A percentile compares a stretch with the other conserved stretches of the same genome.
phyloP scores from a whole-genome alignment of 139 green algal species.

The Prasinococcaceae sp. region DNA sequence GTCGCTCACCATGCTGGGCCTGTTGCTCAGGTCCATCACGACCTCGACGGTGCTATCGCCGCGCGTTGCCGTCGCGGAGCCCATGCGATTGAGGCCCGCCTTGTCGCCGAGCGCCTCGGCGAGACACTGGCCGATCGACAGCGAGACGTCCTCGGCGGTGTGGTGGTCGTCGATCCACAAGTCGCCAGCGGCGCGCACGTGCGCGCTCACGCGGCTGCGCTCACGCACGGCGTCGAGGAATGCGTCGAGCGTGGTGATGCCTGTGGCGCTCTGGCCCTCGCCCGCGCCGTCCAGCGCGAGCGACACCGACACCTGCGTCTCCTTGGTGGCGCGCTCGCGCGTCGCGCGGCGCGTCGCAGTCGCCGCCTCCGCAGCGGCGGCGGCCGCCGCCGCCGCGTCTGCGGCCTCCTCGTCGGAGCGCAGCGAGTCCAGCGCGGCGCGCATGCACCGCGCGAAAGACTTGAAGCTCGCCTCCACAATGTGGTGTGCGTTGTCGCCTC shows the following conservation, averaged over 20 bases:
- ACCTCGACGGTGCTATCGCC: background rate
- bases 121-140: constrained; percentile 25
- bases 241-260: constrained; percentile 1
- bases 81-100: constrained; percentile 11
- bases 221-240: background rate
- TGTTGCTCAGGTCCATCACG: constrained; percentile 64
- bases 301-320: constrained; percentile 72
- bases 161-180: constrained; percentile 96
- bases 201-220: background rate
- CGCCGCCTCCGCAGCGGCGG: constrained; percentile 29
- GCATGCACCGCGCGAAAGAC: too few relatives aligned
- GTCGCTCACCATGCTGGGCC: constrained; percentile 60
- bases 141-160: constrained; percentile 80
- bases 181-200: constrained; percentile 42
- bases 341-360: background rate
- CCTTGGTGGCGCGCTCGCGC: constrained; percentile 58
- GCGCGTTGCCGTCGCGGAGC: background rate
- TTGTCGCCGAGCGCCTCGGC: constrained; percentile 10
- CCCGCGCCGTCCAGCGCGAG: constrained; percentile 80
- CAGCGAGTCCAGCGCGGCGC: too few relatives aligned
- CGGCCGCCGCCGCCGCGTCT: background rate
- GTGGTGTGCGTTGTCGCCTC: too few relatives aligned
- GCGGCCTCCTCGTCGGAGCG: constrained; percentile 6
- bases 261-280: constrained; percentile 25
- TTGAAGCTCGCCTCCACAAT: too few relatives aligned